Evolutionary conservation across 1,284 basidiomycete genomes (phyloP), one percentile per base, ranked within the genome.

Genomic region (Wolfiporia cocos): DNA sequence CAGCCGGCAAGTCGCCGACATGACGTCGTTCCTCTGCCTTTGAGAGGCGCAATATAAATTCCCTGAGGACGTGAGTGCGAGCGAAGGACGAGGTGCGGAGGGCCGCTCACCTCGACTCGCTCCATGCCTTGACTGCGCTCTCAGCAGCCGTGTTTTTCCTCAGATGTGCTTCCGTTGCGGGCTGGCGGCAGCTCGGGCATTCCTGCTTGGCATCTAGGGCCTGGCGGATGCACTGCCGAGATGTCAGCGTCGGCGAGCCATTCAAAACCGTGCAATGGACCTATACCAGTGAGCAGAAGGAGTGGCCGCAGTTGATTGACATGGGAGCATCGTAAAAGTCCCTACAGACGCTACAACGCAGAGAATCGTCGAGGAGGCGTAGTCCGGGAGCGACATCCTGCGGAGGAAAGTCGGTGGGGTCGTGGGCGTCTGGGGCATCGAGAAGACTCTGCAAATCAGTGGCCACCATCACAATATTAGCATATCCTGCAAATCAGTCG

Each of bases 291-390:
- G 85, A 86, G 63, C 86, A 88, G 56, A 87, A 89, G 43, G 76
- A 78, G 52, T 89, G 86, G 0, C 82, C 84, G 54, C 86, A 89
- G 2, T 62, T 58, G 4, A 89, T 68, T 5, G 78, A 74, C 28
- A 89, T 76, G 6, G 86, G 86, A 1, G 71, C 85, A 39, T 77
- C 74, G 54, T 76, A 84, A 33, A 83, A 65, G 48, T 89, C 83
- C 12, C 73, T 63, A 57, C 86, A 89, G 39, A 89, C 85, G 17
- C 70, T 68, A 53, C 86, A 89, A 4, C 84, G 72, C 41, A 86
- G 62, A 15, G 78, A 68, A 21, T 69, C 59, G 56, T 89, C 86
- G 23, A 89, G 68, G 15, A 63, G 60, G 24, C 73, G 70, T n/a
- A 89, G 63, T 9, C 73, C 73, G n/a, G 73, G 68, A 2, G 72